Evolutionary conservation across 345 rosid genomes (phyloP).

Genomic region (Salix exigua): DNA sequence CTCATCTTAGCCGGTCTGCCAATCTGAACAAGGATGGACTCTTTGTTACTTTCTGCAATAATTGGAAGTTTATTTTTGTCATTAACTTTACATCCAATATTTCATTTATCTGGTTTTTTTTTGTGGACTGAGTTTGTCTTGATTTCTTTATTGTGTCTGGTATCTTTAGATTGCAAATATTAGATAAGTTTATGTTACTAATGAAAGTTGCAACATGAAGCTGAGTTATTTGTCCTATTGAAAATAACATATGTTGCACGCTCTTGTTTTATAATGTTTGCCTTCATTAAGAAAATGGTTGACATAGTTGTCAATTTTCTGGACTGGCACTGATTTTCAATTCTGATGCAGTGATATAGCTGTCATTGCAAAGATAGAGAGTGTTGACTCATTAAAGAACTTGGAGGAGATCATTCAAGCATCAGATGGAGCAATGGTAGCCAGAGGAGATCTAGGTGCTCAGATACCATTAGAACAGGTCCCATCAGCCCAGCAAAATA

Average conservation of each 20-base stretch:
- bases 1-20: not conserved
- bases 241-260: not conserved
- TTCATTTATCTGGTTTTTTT: not conserved
- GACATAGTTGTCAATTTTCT: not conserved
- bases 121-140: not conserved
- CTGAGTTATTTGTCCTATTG: not conserved
- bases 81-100: not conserved
- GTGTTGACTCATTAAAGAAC: conserved; percentile 82
- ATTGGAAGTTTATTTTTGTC: not conserved
- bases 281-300: not conserved
- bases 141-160: not conserved
- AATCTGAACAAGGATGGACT: not conserved
- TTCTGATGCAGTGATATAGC: conserved; percentile 64
- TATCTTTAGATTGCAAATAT: not conserved
- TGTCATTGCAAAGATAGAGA: conserved; percentile 93
- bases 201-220: not conserved
- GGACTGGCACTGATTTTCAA: conserved; percentile 6
- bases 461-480: conserved; percentile 99
- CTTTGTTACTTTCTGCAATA: not conserved
- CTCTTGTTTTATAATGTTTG: not conserved
- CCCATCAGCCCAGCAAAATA: conserved; percentile 86
- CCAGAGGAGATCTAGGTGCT: conserved; percentile 98
- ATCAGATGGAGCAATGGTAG: conserved; percentile 99
- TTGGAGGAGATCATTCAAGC: conserved; percentile 84
- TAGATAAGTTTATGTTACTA: not conserved